These are phyloP conservation scores for Phytophthora melonis DNA, from an alignment of 352 stramenopile species.

Conservation along the genomic window DNA sequence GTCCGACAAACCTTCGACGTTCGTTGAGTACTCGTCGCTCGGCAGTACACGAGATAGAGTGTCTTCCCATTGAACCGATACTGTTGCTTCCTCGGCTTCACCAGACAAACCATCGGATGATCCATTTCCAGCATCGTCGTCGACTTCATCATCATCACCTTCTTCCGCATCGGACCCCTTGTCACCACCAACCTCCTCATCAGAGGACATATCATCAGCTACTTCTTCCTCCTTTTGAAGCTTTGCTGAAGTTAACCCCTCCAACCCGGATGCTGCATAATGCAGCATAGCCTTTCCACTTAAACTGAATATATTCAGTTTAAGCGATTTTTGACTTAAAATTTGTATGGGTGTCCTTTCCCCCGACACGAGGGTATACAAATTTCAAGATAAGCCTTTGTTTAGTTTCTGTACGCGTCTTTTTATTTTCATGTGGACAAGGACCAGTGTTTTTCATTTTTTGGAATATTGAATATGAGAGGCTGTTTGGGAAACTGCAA, in stretches of 20 bases:
- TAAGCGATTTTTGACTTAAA: no score
- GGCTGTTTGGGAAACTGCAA: no score
- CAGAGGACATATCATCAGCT: constrained; percentile 21
- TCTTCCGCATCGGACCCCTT: constrained; percentile 38
- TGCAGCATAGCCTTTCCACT: no score
- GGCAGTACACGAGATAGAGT: background rate
- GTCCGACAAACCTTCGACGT: constrained; percentile 1
- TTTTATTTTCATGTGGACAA: no score
- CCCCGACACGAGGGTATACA: no score
- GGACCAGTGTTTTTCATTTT: no score
- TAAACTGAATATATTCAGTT: no score
- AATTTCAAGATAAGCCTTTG: no score
- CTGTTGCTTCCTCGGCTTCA: constrained; percentile 9
- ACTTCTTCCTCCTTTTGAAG: constrained; percentile 36
- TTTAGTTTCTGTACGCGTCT: no score
- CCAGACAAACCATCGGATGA: background rate
- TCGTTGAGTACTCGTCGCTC: background rate
- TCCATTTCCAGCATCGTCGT: constrained; percentile 20
- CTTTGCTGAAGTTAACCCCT: constrained; percentile 50
- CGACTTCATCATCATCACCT: constrained; percentile 22
- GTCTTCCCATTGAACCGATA: background rate
- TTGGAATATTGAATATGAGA: no score
- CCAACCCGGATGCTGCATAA: no score
- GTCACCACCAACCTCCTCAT: constrained; percentile 27
- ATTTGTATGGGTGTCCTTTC: no score